phyloP scores from a whole-genome alignment of 768 basidiomycete genomes.

The Naganishia randhawae region DNA sequence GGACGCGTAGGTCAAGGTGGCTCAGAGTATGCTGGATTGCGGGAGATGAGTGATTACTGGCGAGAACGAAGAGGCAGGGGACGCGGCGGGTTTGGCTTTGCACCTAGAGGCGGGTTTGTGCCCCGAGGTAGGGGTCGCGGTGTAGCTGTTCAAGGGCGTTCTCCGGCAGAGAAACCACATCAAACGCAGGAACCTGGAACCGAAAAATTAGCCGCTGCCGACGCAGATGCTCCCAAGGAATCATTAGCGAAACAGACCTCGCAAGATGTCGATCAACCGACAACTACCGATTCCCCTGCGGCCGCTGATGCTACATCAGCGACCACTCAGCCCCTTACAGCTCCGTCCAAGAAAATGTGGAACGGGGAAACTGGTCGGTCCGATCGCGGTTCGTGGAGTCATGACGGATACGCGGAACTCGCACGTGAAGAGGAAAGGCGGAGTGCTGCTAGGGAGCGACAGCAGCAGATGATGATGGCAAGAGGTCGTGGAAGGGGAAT shows the following conservation, averaged over 20 bases:
- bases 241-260: not conserved
- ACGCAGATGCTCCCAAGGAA: not conserved
- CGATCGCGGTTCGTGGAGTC: constrained; percentile 59
- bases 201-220: not conserved
- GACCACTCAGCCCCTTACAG: constrained; percentile 61
- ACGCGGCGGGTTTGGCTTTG: constrained; percentile 49
- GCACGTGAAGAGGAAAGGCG: constrained; percentile 66
- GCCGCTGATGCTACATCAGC: constrained; percentile 43
- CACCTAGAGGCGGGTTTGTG: constrained; percentile 42
- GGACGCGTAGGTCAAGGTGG: constrained; percentile 39
- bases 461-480: constrained; percentile 3
- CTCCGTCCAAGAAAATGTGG: not conserved
- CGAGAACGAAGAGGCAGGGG: constrained; percentile 63
- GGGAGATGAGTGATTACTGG: constrained; percentile 54
- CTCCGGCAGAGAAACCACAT: not conserved
- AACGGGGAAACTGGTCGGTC: constrained; percentile 16
- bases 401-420: constrained; percentile 86
- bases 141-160: not conserved
- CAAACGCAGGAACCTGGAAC: constrained; percentile 7
- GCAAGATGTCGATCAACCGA: not conserved
- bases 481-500: constrained; percentile 8
- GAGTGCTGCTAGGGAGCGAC: constrained; percentile 33
- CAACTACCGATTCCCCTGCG: not conserved
- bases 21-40: constrained; percentile 33
- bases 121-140: constrained; percentile 27